Evolutionary conservation across 805 yeast species (phyloP), one percentile per base, ranked within the genome.

Genomic region (Ogataea siamensis): DNA sequence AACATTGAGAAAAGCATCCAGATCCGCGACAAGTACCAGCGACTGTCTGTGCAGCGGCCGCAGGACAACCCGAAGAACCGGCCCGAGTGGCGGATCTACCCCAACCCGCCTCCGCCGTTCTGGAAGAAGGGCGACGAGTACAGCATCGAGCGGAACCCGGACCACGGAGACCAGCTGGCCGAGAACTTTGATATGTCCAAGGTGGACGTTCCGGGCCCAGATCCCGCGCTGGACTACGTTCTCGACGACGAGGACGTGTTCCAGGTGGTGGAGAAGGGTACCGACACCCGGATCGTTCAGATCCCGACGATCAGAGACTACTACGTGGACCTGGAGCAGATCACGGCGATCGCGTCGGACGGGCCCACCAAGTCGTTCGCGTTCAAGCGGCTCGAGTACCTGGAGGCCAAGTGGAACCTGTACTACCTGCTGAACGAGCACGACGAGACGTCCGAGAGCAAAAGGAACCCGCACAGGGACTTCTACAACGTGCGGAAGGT

Each of bases 301-400:
- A 71, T 87, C 13, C 97, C 99, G n/a, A 71, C 86, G 1, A 69
- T 93, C 43, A 74, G 77, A 37, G 97, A 93, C 34, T 93, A 84
- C 62, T 94, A 87, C 62, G 63, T 76, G 48, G 99, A 91, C 60
- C 64, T 88, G 53, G 93, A 84, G 37, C 75, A 70, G 40, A 75
- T 93, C 48, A 73, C 78, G n/a, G 63, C 73, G 9, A 73, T 87
- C 32, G 82, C 95, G 6, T 80, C 93, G 4, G 96, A 89, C 63
- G 99, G 99, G 0, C 99, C 99, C 5, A 78, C 94, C 11, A 93
- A 93, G 63, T 85, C 96, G 11, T 93, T 93, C 71, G 96, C 99
- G 0, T 93, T 87, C 64, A 80, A 91, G 60, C 76, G 99, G 54
- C 68, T 93, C 51, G 95, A 91, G 65, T 94, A 87, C 57, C 70